A percentile compares a stretch with the other conserved stretches of the same genome.
These are phyloP conservation scores for Theobroma cacao DNA, from an alignment of 345 rosid species.

Conservation along the genomic window DNA sequence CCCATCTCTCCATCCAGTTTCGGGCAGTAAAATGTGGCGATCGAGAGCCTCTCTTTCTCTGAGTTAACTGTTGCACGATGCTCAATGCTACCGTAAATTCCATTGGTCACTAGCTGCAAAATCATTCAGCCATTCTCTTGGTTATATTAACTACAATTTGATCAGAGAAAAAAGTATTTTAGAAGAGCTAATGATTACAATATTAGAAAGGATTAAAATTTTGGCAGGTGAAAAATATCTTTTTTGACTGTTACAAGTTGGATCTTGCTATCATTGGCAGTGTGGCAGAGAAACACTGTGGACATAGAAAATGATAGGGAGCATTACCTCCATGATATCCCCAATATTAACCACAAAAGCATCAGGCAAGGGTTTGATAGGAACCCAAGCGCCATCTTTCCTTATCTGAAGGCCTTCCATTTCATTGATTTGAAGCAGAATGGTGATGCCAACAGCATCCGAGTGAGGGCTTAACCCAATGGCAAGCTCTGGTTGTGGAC, in stretches of 20 bases:
- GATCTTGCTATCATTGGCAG: neutral
- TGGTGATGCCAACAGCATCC: slow-evolving; percentile 22
- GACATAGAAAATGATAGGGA: neutral
- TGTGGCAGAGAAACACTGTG: no score
- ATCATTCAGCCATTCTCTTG: neutral
- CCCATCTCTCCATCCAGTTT: neutral
- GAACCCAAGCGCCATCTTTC: slow-evolving; percentile 20
- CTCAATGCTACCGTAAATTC: neutral
- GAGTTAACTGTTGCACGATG: neutral
- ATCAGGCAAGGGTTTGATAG: slow-evolving; percentile 17
- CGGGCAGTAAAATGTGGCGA: slow-evolving; percentile 7
- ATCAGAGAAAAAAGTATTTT: no score
- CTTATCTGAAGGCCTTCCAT: slow-evolving; percentile 27
- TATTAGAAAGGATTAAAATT: no score
- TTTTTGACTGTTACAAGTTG: neutral
- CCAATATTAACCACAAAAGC: slow-evolving; percentile 24
- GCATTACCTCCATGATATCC: slow-evolving; percentile 5
- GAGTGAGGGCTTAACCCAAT: slow-evolving; percentile 34
- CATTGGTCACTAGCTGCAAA: neutral
- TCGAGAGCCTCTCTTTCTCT: neutral
- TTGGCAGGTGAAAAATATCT: no score
- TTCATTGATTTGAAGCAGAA: slow-evolving; percentile 24
- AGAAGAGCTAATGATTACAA: no score
- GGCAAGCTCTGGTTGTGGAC: slow-evolving; percentile 27
- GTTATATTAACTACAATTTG: no score